A percentile compares a stretch with the other conserved stretches of the same genome.
phyloP scores from a whole-genome alignment of 1,284 basidiomycete species.

The Rhodotorula sp. region DNA sequence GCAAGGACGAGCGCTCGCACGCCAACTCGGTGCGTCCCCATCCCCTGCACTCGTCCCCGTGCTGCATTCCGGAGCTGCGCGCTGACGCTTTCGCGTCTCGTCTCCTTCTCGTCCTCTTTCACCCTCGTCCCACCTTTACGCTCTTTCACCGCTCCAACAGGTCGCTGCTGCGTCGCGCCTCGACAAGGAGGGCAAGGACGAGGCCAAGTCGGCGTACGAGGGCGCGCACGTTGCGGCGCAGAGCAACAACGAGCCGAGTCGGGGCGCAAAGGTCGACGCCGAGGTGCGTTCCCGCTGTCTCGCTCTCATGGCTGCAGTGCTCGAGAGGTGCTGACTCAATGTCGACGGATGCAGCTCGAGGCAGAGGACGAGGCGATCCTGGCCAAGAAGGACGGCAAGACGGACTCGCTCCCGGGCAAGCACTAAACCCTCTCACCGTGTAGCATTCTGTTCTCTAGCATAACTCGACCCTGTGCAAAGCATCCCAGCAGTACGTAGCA shows the following conservation, averaged over 20 bases:
- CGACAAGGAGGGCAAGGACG: slow-evolving; percentile 32
- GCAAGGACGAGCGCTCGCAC: slow-evolving; percentile 38
- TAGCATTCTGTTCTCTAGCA: background rate
- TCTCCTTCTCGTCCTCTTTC: too few species aligned
- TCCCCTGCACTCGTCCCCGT: too few species aligned
- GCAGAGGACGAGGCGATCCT: slow-evolving; percentile 58
- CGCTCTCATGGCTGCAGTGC: background rate
- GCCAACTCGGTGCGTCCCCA: slow-evolving; percentile 41
- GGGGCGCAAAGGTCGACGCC: slow-evolving; percentile 64
- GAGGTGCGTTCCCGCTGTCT: slow-evolving; percentile 3
- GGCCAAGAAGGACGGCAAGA: slow-evolving; percentile 56
- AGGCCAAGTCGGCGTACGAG: slow-evolving; percentile 12
- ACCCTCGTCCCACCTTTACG: background rate
- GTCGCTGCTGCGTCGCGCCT: slow-evolving; percentile 43
- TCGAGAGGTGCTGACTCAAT: background rate
- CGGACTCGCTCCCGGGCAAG: background rate
- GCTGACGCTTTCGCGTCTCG: background rate
- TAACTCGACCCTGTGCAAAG: background rate
- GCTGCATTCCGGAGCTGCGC: background rate
- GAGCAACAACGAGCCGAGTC: slow-evolving; percentile 64
- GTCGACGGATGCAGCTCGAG: slow-evolving; percentile 51
- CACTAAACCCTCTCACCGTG: background rate
- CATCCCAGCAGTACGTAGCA: background rate
- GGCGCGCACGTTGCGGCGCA: slow-evolving; percentile 1
- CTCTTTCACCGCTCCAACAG: slow-evolving; percentile 1